A percentile compares a stretch with the other conserved stretches of the same genome.
Conservation (phyloP, 257 asterid genomes). For the Knoxia roxburghii region DNA sequence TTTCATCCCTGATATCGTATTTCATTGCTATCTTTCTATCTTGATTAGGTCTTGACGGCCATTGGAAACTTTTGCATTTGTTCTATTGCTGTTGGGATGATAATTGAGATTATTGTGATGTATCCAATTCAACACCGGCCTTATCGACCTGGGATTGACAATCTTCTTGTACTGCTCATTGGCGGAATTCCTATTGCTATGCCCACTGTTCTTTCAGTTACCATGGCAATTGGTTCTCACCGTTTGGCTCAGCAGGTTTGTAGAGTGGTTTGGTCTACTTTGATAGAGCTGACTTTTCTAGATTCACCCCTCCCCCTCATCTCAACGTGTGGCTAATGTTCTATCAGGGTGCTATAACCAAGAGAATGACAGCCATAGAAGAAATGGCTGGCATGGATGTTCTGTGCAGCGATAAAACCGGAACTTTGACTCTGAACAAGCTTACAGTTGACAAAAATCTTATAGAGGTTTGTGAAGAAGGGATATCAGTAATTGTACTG, state of each 20-base stretch:
- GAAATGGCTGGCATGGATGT: conserved; percentile 99
- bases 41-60: conserved; percentile 78
- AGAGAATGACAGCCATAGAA: conserved; percentile 98
- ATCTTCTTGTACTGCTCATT: conserved; percentile 93
- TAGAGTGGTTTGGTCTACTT: conserved; percentile 6
- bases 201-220: conserved; percentile 97
- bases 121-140: conserved; percentile 85
- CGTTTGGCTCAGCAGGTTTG: conserved; percentile 92
- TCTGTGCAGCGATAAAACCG: conserved; percentile 96
- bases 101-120: conserved; percentile 86
- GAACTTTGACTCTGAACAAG: conserved; percentile 88
- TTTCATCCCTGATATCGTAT: neutral
- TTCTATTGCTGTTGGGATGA: conserved; percentile 96
- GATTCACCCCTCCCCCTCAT: neutral
- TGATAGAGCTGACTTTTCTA: conserved; percentile 1
- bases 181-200: conserved; percentile 99
- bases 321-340: conserved; percentile 4
- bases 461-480: conserved; percentile 54
- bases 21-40: conserved; percentile 11
- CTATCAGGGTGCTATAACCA: conserved; percentile 90
- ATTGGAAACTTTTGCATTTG: conserved; percentile 97
- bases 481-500: conserved; percentile 6
- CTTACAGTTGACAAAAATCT: conserved; percentile 96
- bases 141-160: conserved; percentile 96
- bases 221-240: conserved; percentile 99